A percentile compares a stretch with the other conserved stretches of the same genome.
Evolutionary conservation across 2,329 filamentous ascomycete species (phyloP).

Genomic region (Venturia asperata): DNA sequence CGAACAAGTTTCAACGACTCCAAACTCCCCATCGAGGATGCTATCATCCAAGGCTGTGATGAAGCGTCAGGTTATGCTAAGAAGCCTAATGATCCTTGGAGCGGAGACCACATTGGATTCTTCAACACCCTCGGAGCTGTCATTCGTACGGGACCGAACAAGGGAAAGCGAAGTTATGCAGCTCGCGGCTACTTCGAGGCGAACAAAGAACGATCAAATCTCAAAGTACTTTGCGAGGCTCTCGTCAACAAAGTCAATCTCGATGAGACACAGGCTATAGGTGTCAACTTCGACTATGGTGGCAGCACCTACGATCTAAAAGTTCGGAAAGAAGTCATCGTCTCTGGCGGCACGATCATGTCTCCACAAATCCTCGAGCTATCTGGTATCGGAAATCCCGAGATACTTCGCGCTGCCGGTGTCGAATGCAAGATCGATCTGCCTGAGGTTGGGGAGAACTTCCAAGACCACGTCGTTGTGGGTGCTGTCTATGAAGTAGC

Average conservation of each 20-base stretch:
- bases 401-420: background rate
- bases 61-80: conserved; percentile 25
- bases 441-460: conserved; percentile 18
- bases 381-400: conserved; percentile 15
- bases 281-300: conserved; percentile 11
- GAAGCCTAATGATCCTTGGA: conserved; percentile 33
- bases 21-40: conserved; percentile 25
- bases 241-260: conserved; percentile 42
- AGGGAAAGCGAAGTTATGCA: conserved; percentile 13
- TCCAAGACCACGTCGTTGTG: conserved; percentile 14
- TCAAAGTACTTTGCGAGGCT: conserved; percentile 43
- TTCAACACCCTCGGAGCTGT: conserved; percentile 29
- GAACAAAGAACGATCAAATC: conserved; percentile 15
- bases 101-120: conserved; percentile 32
- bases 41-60: conserved; percentile 26
- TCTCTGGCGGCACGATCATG: conserved; percentile 16
- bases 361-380: conserved; percentile 19
- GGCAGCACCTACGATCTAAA: background rate
- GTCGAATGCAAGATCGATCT: conserved; percentile 15
- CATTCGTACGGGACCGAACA: conserved; percentile 20
- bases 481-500: background rate
- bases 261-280: conserved; percentile 30
- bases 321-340: conserved; percentile 18
- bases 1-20: conserved; percentile 32
- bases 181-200: conserved; percentile 4